Evolutionary conservation across 1,139 yeast species (phyloP), one percentile per base, ranked within the genome.

Genomic region (Lodderomyces theae): DNA sequence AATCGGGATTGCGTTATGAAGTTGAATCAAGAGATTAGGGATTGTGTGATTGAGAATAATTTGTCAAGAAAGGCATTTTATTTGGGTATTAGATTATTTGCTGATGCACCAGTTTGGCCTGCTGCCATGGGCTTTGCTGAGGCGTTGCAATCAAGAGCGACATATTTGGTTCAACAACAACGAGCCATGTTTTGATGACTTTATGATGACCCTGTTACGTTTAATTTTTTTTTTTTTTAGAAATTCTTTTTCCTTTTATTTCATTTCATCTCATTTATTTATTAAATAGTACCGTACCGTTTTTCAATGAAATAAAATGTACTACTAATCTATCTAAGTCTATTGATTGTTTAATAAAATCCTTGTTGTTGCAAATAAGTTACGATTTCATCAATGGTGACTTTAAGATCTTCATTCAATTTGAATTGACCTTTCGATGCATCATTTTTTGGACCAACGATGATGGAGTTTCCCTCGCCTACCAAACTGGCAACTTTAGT

Each of bases 31-130:
- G 63, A 61, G 37, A 69, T 76, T 29, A 68, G 76, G 25, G 58
- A 60, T 31, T 53, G 55, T 11, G 50, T 64, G 34, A 48, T 45
- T 30, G 65, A 67, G 23, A 73, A 79, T 5, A 66, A 76, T 49
- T 63, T 83, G 30, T 77, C 86, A 7, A 66, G 74, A 21, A 74
- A 80, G 52, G 72, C 80, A 22, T 60, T 83, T 38, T 79, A 80
- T 45, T 61, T 84, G 41, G 92, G 92, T 22, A 83, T 84, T 11
- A 66, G 88, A 47, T 79, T 84, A 24, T 67, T 85, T 41, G 87
- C 88, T 2, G 89, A 84, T 63, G 88, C 89, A 0, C 90, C 92
- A 2, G 82, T 84, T 12, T 84, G 92, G 92, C 90, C 92, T 1
- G 73, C 82, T 41, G 86, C 88, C 1, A 66, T 83, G 60, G 75